Evolutionary conservation across 2,329 filamentous ascomycete genomes (phyloP).

Genomic region (Leptographium procerum): DNA sequence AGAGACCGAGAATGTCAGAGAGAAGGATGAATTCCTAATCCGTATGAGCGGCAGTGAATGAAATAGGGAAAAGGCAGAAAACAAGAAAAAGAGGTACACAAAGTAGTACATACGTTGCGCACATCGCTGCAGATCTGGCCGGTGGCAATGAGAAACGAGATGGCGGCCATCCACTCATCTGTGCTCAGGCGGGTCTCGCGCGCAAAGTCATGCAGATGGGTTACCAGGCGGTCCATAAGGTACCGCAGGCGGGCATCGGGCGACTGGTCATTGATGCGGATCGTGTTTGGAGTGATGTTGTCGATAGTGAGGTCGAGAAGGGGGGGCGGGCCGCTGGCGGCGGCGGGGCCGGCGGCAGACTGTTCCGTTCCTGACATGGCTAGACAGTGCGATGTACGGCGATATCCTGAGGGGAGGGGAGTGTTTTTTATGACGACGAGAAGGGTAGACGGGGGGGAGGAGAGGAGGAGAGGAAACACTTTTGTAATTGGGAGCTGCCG

Average conservation of each 20-base stretch:
- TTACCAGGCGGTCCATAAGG: conserved; percentile 60
- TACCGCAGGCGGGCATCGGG: conserved; percentile 56
- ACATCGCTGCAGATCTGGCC: conserved; percentile 66
- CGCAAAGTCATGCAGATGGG: conserved; percentile 72
- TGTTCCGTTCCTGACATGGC: not conserved
- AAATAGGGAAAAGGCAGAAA: not conserved
- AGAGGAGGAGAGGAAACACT: not conserved
- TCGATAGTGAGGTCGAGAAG: conserved; percentile 57
- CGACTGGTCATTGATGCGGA: conserved; percentile 63
- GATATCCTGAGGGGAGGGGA: no score
- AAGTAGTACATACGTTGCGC: conserved; percentile 55
- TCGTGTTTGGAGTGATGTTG: conserved; percentile 69
- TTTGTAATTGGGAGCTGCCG: not conserved
- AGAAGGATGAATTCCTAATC: conserved; percentile 65
- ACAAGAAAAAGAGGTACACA: no score
- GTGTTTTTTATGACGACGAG: not conserved
- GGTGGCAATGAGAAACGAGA: conserved; percentile 59
- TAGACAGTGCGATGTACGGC: no score
- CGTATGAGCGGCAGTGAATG: not conserved
- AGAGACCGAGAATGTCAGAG: conserved; percentile 68
- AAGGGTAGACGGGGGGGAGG: not conserved
- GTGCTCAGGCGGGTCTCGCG: conserved; percentile 66
- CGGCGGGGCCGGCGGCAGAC: not conserved
- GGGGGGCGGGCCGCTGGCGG: conserved; percentile 3
- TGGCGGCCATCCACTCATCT: conserved; percentile 65